phyloP scores from a whole-genome alignment of 1,284 basidiomycete genomes.

The Amylostereum areolatum region DNA sequence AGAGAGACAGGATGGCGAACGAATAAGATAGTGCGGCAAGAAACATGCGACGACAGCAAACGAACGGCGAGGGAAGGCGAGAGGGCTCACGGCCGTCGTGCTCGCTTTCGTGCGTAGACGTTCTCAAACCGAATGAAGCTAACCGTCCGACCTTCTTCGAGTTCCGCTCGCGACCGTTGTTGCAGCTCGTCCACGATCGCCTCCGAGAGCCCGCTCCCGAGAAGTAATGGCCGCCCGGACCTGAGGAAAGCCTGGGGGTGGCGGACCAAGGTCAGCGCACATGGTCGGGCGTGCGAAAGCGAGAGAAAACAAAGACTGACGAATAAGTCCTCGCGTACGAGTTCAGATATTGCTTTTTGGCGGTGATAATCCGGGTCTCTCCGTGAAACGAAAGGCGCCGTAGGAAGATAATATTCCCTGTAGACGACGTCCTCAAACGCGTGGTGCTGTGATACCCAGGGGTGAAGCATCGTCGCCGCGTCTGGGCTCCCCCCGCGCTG shows the following conservation, averaged over 20 bases:
- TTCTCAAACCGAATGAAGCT: conserved; percentile 50
- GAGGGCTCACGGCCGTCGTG: conserved; percentile 18
- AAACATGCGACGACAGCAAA: background rate
- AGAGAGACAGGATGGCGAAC: no score
- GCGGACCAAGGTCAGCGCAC: background rate
- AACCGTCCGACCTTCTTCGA: conserved; percentile 39
- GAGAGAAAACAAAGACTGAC: conserved; percentile 18
- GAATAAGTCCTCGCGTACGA: conserved; percentile 38
- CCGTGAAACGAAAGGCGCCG: conserved; percentile 38
- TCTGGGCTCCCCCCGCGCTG: conserved; percentile 56
- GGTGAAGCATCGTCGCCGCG: conserved; percentile 46
- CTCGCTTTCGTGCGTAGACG: conserved; percentile 47
- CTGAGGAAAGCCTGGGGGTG: conserved; percentile 50
- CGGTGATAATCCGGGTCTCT: conserved; percentile 21
- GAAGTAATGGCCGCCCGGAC: conserved; percentile 59
- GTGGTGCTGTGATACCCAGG: conserved; percentile 47
- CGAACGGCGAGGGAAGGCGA: background rate
- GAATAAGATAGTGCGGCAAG: no score
- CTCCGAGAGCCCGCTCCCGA: conserved; percentile 53
- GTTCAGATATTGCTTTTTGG: conserved; percentile 26
- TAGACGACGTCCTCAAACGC: conserved; percentile 51
- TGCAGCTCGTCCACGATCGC: conserved; percentile 48
- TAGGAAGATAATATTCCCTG: conserved; percentile 53
- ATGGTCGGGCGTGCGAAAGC: background rate
- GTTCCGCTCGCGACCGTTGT: conserved; percentile 40